phyloP scores from a whole-genome alignment of 2,329 filamentous ascomycete genomes.

The Hypoxylon sp. region DNA sequence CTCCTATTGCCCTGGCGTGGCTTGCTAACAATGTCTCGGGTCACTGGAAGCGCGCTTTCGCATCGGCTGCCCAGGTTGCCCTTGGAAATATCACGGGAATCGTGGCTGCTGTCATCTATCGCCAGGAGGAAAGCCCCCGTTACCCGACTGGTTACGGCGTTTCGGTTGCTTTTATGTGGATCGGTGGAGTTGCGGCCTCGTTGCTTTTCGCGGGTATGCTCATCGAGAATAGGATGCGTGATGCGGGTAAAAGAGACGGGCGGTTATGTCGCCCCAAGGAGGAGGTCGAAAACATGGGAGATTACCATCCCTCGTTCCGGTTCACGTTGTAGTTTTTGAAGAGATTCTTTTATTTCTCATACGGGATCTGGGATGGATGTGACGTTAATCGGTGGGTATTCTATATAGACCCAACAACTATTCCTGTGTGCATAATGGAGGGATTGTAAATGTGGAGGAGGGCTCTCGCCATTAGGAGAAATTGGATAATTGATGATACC shows the following conservation, averaged over 20 bases:
- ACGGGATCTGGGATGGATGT: background rate
- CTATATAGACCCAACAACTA: too few relatives aligned
- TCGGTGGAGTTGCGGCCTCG: constrained; percentile 55
- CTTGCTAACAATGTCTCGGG: constrained; percentile 68
- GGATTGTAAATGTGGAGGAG: constrained; percentile 4
- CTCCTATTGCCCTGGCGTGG: constrained; percentile 62
- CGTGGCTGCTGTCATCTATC: constrained; percentile 57
- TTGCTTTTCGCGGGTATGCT: constrained; percentile 59
- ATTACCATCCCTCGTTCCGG: constrained; percentile 66
- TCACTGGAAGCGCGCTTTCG: constrained; percentile 66
- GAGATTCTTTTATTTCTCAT: background rate
- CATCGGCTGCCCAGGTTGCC: constrained; percentile 64
- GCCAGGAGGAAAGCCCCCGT: constrained; percentile 53
- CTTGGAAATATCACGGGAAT: constrained; percentile 64
- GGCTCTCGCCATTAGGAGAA: constrained; percentile 9
- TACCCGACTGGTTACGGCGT: constrained; percentile 58
- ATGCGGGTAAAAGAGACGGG: constrained; percentile 62
- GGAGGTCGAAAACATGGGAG: constrained; percentile 65
- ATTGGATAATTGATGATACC: constrained; percentile 10
- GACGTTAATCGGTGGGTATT: background rate
- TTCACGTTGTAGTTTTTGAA: constrained; percentile 54
- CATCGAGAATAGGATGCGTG: constrained; percentile 63
- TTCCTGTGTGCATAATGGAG: too few relatives aligned
- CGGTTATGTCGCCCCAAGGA: constrained; percentile 56
- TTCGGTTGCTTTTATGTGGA: constrained; percentile 54